phyloP scores from a whole-genome alignment of 75 land plant genomes.

The Gnetum montanum region DNA sequence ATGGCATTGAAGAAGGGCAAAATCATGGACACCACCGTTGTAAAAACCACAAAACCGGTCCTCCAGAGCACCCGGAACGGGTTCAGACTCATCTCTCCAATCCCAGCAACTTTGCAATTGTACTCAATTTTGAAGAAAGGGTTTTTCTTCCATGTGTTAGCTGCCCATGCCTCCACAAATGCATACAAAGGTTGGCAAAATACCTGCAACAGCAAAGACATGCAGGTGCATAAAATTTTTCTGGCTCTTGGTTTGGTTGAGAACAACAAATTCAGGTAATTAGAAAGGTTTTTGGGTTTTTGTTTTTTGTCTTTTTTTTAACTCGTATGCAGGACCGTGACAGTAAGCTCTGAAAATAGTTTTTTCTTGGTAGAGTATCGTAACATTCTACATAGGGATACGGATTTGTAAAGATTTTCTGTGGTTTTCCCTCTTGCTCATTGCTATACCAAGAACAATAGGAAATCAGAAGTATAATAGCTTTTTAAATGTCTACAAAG shows the following conservation, averaged over 20 bases:
- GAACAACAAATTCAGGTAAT: not conserved
- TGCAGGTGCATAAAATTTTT: not conserved
- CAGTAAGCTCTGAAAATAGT: too few species aligned
- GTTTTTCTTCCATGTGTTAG: slow-evolving; percentile 34
- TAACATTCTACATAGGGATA: not conserved
- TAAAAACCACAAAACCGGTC: slow-evolving; percentile 45
- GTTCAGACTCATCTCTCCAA: slow-evolving; percentile 23
- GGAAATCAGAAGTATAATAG: too few species aligned
- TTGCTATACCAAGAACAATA: too few species aligned
- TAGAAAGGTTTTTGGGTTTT: not conserved
- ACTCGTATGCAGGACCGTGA: not conserved
- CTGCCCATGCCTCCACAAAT: slow-evolving; percentile 34
- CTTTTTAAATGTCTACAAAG: too few species aligned
- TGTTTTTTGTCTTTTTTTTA: not conserved
- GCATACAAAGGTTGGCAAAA: slow-evolving; percentile 59
- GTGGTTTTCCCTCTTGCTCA: too few species aligned
- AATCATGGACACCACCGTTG: slow-evolving; percentile 68
- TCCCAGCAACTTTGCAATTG: slow-evolving; percentile 18
- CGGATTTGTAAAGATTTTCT: too few species aligned
- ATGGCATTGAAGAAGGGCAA: slow-evolving; percentile 92
- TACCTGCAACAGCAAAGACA: slow-evolving; percentile 27
- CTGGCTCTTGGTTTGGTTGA: not conserved
- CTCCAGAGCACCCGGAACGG: slow-evolving; percentile 62
- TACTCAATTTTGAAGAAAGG: slow-evolving; percentile 35
- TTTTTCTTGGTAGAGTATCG: not conserved